Base-by-base conservation (phyloP, 1,284 basidiomycete genomes). In the Amylostereum areolatum region DNA sequence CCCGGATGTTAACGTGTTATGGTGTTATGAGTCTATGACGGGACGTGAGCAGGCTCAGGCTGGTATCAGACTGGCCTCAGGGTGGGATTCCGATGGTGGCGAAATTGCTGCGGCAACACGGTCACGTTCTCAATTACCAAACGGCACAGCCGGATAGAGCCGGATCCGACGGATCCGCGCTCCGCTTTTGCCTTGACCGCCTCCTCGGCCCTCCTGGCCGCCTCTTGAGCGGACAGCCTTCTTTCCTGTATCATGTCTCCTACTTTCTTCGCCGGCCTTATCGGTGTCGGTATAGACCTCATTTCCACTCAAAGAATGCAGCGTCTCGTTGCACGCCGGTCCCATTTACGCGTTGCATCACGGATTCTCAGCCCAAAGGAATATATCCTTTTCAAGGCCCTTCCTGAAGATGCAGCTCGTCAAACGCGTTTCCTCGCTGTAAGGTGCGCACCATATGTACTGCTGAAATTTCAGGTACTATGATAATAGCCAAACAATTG, bases 261-360 rank as follows among this genome's bases (percentile, higher is more conserved):
- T 35, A 27, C 27, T 25, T 6, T 11, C n/a, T 4, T 24, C 4
- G 83, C 82, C 81, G 50, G 52, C 24, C 77, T 92, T 54, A 66
- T 89, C 47, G 90, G 90, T 33, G 74, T 91, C 49, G 91, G 91
- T 9, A 80, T 89, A 49, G 91, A 94, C 62, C 68, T 93, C 46
- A 74, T 91, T 41, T 77, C 85, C 56, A 52, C 89, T 4, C 74
- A 84, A 24, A 83, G 91, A 12, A 77, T 94, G 55, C 60, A 67
- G 12, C 65, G 73, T 11, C 57, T 92, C 11, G 57, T 85, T 4
- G 40, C 61, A n/a, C 75, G 88, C 3, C 71, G 81, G 45, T 70
- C 74, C 5, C 54, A 73, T 3, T 50, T 61, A 27, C 71, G 64
- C 18, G 66, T 92, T 39, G 80, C 84, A 2, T 62, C 66, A 27